Base-by-base conservation (phyloP, 1,284 basidiomycete genomes). In the Dichomitus squalens region DNA sequence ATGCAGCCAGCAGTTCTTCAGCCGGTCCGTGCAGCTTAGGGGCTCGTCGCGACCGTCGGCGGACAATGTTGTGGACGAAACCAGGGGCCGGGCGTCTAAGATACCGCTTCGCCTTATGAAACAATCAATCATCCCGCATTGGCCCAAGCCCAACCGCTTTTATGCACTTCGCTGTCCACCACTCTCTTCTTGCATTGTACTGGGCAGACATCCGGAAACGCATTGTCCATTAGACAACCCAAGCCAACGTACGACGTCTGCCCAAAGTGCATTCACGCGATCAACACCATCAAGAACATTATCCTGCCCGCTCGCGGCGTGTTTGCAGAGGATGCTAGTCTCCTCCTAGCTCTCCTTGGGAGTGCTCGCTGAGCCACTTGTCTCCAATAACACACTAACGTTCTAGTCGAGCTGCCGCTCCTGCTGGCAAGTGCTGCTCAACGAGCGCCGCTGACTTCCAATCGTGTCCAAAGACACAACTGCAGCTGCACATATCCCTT, bases 321-420 rank as follows among this genome's bases (percentile, higher is more conserved):
- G 64, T 57, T 52, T 41, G 29, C 64, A 58, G 57, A 63, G 59
- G 58, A 44, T 59, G 49, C 61, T 59, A 55, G 55, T 65, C 55
- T 59, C 53, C 61, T 49, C 59, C 59, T 65, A 65, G 64, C 52
- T 52, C 43, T 54, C 51, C 61, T 40, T 34, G 44, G 29, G 7
- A 29, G 23, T 7, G 14, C 48, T 25, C 27, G 4, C 48, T 38
- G 18, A n/a, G 29, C 38, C 36, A 33, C 31, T 20, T 46, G 43
- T 52, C 60, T 53, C 50, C 41, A 40, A 18, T 33, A 38, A 50
- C 41, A n/a, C 29, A 31, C 53, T 51, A 49, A 46, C 46, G 31
- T 49, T 43, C 51, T 51, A 48, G 21, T 31, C 31, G 39, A 47
- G 41, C 51, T 58, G 23, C 61, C 47, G 43, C 57, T 40, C 40